phyloP scores from a whole-genome alignment of 768 basidiomycete genomes.

The Calocybe gangraenosa region DNA sequence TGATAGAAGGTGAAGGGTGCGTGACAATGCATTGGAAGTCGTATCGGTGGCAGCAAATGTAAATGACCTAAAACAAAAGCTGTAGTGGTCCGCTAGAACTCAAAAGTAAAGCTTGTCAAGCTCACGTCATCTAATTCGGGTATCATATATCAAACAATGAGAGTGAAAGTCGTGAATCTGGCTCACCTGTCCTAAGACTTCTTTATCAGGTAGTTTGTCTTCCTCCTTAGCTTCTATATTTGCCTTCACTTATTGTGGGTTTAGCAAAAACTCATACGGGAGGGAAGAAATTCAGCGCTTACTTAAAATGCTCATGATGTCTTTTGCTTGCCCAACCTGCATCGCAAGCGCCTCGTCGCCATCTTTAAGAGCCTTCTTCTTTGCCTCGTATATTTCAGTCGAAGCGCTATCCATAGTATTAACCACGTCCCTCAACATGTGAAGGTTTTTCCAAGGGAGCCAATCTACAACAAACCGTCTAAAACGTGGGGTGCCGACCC shows the following conservation, averaged over 20 bases:
- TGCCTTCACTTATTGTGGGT: conserved; percentile 21
- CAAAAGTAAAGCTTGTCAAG: no score
- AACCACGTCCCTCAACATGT: no score
- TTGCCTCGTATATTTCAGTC: conserved; percentile 4
- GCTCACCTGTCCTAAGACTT: conserved; percentile 26
- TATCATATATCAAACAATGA: no score
- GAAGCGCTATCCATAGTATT: conserved; percentile 6
- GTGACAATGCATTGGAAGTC: conserved; percentile 26
- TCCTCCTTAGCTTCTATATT: conserved; percentile 24
- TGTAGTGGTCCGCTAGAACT: no score
- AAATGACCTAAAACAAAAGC: conserved; percentile 19
- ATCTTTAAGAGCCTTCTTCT: conserved; percentile 8
- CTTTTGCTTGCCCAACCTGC: conserved; percentile 3
- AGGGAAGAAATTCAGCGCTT: no score
- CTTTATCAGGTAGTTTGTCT: conserved; percentile 25
- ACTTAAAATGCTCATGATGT: no score
- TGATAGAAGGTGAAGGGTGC: conserved; percentile 25
- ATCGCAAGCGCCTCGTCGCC: conserved; percentile 7
- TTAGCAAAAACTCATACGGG: no score
- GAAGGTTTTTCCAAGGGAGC: no score
- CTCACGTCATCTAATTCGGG: no score
- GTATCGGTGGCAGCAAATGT: conserved; percentile 32
- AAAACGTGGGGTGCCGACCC: no score
- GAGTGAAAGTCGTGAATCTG: background rate
- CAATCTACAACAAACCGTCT: no score